These are phyloP conservation scores for Exidia glandulosa DNA, from an alignment of 768 basidiomycete species.

Conservation along the genomic window DNA sequence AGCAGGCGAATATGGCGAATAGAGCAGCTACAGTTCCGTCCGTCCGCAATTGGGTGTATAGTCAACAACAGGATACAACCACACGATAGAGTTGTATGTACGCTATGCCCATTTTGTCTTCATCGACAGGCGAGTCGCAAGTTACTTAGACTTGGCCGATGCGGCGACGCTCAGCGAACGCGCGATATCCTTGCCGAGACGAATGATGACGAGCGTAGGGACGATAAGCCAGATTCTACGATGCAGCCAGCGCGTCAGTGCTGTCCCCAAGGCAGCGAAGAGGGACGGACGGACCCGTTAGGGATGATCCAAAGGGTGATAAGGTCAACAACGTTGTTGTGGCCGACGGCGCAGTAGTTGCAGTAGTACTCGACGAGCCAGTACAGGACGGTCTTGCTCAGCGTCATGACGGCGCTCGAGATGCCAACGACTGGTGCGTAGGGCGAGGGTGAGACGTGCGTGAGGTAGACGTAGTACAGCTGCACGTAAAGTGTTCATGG, in stretches of 20 bases:
- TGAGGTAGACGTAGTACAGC: conserved; percentile 64
- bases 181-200: conserved; percentile 53
- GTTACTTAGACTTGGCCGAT: conserved; percentile 12
- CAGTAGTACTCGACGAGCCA: conserved; percentile 72
- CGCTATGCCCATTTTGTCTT: too few species aligned
- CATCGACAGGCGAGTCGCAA: too few species aligned
- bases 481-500: not conserved
- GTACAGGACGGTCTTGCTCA: conserved; percentile 81
- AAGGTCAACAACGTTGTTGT: conserved; percentile 46
- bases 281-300: conserved; percentile 50
- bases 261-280: not conserved
- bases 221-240: conserved; percentile 67
- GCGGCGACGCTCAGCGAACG: conserved; percentile 26
- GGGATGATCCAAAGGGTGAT: conserved; percentile 62
- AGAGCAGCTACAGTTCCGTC: too few species aligned
- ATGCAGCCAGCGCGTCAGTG: conserved; percentile 1
- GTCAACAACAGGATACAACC: too few species aligned
- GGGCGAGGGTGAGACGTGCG: conserved; percentile 49
- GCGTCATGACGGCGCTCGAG: conserved; percentile 59
- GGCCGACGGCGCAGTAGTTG: conserved; percentile 59
- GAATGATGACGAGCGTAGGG: conserved; percentile 47
- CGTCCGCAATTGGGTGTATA: too few species aligned
- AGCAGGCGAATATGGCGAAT: too few species aligned
- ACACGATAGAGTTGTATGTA: too few species aligned
- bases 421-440: conserved; percentile 69